These are phyloP conservation scores for Beta lomatogona DNA, from an alignment of 179 eudicot species.

Conservation along the genomic window DNA sequence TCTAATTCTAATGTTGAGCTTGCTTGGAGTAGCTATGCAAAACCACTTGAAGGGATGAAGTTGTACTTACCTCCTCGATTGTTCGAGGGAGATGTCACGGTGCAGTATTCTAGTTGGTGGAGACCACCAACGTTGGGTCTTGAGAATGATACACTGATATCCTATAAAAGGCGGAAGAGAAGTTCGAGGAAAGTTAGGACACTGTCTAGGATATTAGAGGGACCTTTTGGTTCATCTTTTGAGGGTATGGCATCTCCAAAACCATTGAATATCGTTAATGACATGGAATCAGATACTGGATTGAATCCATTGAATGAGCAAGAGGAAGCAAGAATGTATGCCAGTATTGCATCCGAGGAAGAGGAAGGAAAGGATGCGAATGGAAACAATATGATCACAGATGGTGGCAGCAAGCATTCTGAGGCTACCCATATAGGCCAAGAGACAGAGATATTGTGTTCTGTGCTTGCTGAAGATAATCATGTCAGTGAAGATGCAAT, in stretches of 20 bases:
- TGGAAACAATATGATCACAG: neutral
- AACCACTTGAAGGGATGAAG: slow-evolving; percentile 23
- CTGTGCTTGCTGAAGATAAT: neutral
- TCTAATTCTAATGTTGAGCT: neutral
- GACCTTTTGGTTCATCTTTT: neutral
- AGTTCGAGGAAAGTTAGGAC: neutral
- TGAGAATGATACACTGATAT: neutral
- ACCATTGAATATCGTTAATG: neutral
- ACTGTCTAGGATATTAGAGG: neutral
- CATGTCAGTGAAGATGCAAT: neutral
- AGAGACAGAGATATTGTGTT: neutral
- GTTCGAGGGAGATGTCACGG: slow-evolving; percentile 35
- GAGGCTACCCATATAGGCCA: neutral
- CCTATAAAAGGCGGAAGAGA: slow-evolving; percentile 8
- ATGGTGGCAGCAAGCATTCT: neutral
- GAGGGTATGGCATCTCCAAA: neutral
- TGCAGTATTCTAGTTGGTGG: slow-evolving; percentile 41
- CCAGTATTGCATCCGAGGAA: no score
- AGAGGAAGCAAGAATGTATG: neutral
- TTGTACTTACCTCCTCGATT: slow-evolving; percentile 37
- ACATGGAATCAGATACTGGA: neutral
- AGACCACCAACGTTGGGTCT: slow-evolving; percentile 14
- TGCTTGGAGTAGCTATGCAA: slow-evolving; percentile 32
- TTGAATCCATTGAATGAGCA: neutral
- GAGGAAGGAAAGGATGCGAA: neutral